Evolutionary conservation across 176 grass and related monocot species (phyloP), one percentile per base, ranked within the genome.

Genomic region (Musa itinerans): DNA sequence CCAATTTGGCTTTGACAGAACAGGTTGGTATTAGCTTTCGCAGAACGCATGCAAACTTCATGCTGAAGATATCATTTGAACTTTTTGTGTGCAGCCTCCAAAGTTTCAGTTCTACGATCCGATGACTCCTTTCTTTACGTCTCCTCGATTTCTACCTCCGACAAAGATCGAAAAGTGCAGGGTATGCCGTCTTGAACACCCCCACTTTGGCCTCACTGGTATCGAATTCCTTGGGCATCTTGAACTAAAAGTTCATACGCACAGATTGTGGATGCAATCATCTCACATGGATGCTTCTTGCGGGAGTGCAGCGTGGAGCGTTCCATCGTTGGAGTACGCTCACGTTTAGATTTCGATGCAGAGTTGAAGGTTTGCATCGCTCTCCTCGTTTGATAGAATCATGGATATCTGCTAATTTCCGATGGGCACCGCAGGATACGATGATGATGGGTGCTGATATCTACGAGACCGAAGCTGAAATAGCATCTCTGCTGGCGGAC

Each of bases 71-170:
- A 43, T 43, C 34, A 43, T 70, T 52, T 49, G 2, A 25, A 4
- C 34, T 10, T 67, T 17, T 61, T 61, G 24, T 6, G 29, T 77
- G 57, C 72, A 96, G 92, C 61, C 8, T 78, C 74, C 86, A 50
- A 96, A 86, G 58, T 90, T 96, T 1, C 74, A 96, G 68, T 90
- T 96, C 68, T 84, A 96, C 21, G 92, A 96, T 65, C 88, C 92
- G 50, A 84, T 63, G 53, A 86, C 78, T 34, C 88, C 92, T 51
- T 88, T 96, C 81, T 90, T 82, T 76, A 90, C 86, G 58, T 81
- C 88, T 27, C 83, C 86, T 80, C 76, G 88, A 25, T 71, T 75
- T 63, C 79, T 96, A 10, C 92, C 92, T 66, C 92, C 92, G 24
- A 79, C 88, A 6, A 86, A 75, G 71, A 69, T 88, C 63, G 86